A percentile compares a stretch with the other conserved stretches of the same genome.
Conservation (phyloP, 2,329 filamentous ascomycete genomes). For the Chaetomium strumarium region DNA sequence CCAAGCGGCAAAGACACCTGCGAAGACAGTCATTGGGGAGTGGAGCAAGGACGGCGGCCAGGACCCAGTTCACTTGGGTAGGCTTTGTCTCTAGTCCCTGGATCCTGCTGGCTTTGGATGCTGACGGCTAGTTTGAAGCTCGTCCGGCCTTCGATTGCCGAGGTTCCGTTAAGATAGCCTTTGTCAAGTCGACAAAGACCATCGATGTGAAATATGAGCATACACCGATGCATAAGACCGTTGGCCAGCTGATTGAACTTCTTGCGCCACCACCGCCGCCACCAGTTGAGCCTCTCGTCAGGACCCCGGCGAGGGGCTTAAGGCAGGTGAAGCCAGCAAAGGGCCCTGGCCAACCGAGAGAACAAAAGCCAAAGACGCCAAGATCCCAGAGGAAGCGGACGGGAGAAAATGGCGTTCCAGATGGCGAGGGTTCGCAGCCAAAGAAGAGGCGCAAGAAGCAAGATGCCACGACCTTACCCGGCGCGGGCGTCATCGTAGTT, state of each 20-base stretch:
- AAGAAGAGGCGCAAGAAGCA: slow-evolving; percentile 27
- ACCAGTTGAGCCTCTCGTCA: slow-evolving; percentile 31
- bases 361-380: slow-evolving; percentile 22
- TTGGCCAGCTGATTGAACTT: slow-evolving; percentile 43
- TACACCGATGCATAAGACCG: slow-evolving; percentile 51
- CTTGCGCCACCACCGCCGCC: slow-evolving; percentile 45
- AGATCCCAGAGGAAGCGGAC: slow-evolving; percentile 23
- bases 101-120: neutral
- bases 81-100: slow-evolving; percentile 20
- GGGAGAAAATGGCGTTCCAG: slow-evolving; percentile 18
- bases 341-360: slow-evolving; percentile 26
- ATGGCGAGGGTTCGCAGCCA: slow-evolving; percentile 20
- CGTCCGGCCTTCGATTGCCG: slow-evolving; percentile 56
- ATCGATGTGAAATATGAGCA: slow-evolving; percentile 52
- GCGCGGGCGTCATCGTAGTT: slow-evolving; percentile 8
- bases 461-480: neutral
- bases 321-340: slow-evolving; percentile 24
- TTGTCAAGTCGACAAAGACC: slow-evolving; percentile 41
- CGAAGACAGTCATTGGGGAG: slow-evolving; percentile 40
- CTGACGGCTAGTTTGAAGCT: slow-evolving; percentile 30
- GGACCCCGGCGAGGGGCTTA: slow-evolving; percentile 25
- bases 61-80: slow-evolving; percentile 42
- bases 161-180: slow-evolving; percentile 45
- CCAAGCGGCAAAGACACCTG: slow-evolving; percentile 38
- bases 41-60: slow-evolving; percentile 43